Base-by-base conservation (phyloP, 139 green algal genomes). In the Gonium pectorale region DNA sequence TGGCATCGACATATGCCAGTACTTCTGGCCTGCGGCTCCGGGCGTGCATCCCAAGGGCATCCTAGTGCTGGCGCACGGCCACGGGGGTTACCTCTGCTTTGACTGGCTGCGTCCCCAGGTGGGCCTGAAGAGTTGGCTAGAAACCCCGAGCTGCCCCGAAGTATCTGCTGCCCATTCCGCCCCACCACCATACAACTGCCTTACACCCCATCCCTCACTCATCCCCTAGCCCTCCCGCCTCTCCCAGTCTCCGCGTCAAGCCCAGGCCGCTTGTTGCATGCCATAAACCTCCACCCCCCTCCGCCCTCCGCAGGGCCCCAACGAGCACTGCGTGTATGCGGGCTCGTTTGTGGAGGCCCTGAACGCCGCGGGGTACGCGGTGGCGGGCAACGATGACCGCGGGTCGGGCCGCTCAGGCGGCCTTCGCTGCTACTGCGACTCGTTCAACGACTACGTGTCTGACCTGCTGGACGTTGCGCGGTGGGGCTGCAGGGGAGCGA, bases 381-480 rank as follows among this genome's bases (percentile, higher is more conserved):
- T 94, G 21, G 89, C 73, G 17, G 90, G 89, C 40, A 87, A 95
- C 41, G 93, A 96, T 80, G 77, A 91, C 70, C 89, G 89, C 60
- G 85, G 92, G 6, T 87, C 86, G 38, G 92, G 92, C 13, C 86
- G 89, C 40, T 93, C 86, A 40, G 87, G 93, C 64, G 90, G 91
- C 13, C 82, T 95, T 41, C 84, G 91, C 2, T 93, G 90, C 85
- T 96, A 90, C 81, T 83, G 92, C 46, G 86, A 94, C 33, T 67
- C 44, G 17, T 96, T 95, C 80, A 83, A 95, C 3, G 86, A 96
- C 63, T 91, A 93, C 33, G 85, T 96, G 15, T 79, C 82, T 2
- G 93, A 96, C 46, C 69, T 93, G 38, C 9, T 94, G 51, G 84
- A 92, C n/a, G 82, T 92, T n/a, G 78, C 75, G 0, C 86, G 86